Evolutionary conservation across 73 alveolate species (phyloP).

Genomic region (Breviolum minutum): DNA sequence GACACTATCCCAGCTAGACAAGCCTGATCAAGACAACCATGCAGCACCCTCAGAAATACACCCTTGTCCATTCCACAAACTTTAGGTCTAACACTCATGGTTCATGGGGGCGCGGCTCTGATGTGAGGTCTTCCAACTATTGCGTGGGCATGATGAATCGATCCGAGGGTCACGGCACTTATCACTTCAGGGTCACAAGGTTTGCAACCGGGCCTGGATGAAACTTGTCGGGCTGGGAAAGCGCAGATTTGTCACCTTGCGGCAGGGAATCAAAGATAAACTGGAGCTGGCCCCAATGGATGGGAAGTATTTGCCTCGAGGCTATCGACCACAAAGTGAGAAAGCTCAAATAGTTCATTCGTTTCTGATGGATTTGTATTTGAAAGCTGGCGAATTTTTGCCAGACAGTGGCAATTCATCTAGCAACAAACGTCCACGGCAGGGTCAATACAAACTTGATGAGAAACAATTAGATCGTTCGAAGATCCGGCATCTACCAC

Average conservation of each 20-base stretch:
- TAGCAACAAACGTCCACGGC: slow-evolving; percentile 17
- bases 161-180: slow-evolving; percentile 4
- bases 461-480: not conserved
- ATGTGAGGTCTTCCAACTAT: not conserved
- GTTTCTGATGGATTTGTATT: not conserved
- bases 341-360: not conserved
- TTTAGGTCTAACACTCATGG: too few species aligned
- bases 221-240: not conserved
- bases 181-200: not conserved
- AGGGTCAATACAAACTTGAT: not conserved
- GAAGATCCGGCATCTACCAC: slow-evolving; percentile 5
- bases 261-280: not conserved
- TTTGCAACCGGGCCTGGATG: not conserved
- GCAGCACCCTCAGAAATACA: not conserved
- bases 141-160: not conserved
- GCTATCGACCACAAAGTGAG: not conserved
- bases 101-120: too few species aligned
- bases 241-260: not conserved
- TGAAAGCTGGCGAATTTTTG: not conserved
- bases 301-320: not conserved
- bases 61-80: too few species aligned
- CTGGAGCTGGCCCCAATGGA: not conserved
- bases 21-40: not conserved
- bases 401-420: not conserved
- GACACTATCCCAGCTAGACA: not conserved